Base-by-base conservation (phyloP, 257 asterid genomes). In the Solanum sitiens region DNA sequence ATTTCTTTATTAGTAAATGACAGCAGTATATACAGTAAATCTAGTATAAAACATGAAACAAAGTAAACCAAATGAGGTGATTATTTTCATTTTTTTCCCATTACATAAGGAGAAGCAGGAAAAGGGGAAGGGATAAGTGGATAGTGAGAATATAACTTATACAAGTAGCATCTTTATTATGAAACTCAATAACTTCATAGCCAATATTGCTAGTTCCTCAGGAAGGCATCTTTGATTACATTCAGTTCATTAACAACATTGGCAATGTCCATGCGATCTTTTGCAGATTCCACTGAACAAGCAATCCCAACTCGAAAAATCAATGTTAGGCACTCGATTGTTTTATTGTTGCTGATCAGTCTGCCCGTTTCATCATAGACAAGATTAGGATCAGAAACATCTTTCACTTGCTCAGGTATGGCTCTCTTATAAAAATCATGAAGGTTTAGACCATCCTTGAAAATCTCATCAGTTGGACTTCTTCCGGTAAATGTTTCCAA, bases 401-500 rank as follows among this genome's bases (percentile, higher is more conserved):
- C 83, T 71, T 74, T 21, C 39, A 87, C 87, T 4, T 61, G 86
- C 16, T 70, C 86, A 15, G 92, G 90, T 5, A 89, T 47, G 44
- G 88, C 91, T 76, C 42, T 88, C 56, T 76, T 79, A 35, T 83
- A 90, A 71, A 86, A 77, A 37, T 68, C 53, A 27, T 87, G 89
- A 33, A 91, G 79, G 68, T 83, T 86, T 45, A 79, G 14, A 7
- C 89, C 90, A 40, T 86, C 82, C 27, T 40, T 68, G 37, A 87
- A 91, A 47, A 73, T 79, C 16, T 88, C 89, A 65, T 88, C 87
- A 33, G 88, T 89, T 11, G 92, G 92, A 44, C 92, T 56, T 87
- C 87, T 88, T 40, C 92, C 91, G 1, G 87, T 89, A 68, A 91
- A 86, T 63, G 89, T 11, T 65, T 89, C 91, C 27, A 89, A 85